A percentile compares a stretch with the other conserved stretches of the same genome.
phyloP scores from a whole-genome alignment of 2,329 filamentous ascomycete species.

The Boeremia exigua region DNA sequence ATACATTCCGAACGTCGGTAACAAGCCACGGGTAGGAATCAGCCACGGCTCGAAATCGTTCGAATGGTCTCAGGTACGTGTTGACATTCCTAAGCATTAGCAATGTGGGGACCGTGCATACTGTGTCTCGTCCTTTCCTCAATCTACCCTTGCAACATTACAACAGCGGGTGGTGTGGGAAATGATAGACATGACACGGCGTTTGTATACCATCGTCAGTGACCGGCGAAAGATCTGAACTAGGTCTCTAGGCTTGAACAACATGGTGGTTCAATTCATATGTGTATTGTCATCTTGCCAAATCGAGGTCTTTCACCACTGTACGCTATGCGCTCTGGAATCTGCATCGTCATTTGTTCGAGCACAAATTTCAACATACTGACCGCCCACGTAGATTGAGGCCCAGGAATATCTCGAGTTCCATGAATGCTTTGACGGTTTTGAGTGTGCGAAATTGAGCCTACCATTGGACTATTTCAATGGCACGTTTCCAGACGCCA shows the following conservation, averaged over 20 bases:
- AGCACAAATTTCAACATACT: constrained; percentile 11
- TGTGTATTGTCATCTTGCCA: constrained; percentile 4
- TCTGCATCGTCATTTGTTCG: neutral
- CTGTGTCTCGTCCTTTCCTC: neutral
- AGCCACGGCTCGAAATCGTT: constrained; percentile 17
- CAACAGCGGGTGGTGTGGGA: neutral
- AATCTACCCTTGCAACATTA: neutral
- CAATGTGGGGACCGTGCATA: neutral
- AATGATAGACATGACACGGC: neutral
- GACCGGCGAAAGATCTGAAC: neutral
- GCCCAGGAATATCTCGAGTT: constrained; percentile 37
- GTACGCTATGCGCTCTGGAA: neutral
- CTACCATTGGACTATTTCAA: constrained; percentile 49
- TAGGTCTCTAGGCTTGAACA: neutral
- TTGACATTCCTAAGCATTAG: constrained; percentile 10
- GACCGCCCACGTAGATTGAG: constrained; percentile 29
- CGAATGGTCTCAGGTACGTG: constrained; percentile 34
- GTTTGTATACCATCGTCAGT: neutral
- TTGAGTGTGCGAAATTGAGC: constrained; percentile 45
- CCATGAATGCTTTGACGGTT: constrained; percentile 37
- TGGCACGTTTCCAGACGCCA: constrained; percentile 36
- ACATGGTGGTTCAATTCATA: neutral
- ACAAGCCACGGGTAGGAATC: constrained; percentile 1
- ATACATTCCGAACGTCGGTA: constrained; percentile 9
- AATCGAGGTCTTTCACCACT: neutral